Evolutionary conservation across 495 filamentous ascomycete genomes (phyloP), one percentile per base, ranked within the genome.

Genomic region (Lasiosphaeriaceae sp.): DNA sequence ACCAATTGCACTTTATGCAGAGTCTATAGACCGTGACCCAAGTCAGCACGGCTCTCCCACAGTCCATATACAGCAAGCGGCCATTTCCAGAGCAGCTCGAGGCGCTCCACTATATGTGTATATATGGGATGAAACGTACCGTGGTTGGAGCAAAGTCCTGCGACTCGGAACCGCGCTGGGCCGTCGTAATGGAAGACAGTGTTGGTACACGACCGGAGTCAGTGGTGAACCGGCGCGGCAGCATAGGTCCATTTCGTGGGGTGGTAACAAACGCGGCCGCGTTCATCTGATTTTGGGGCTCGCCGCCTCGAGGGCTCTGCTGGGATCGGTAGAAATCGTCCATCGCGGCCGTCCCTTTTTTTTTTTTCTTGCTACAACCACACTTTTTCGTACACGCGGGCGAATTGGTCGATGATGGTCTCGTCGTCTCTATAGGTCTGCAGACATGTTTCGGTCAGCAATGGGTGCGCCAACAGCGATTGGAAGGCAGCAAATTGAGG

Each of bases 161-260:
- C 47, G 72, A 59, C 61, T 77, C 74, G 26, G 70, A 61, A 20
- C 62, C 57, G 57, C 73, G 73, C 64, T 74, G 70, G 49, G 62
- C 57, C 34, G 73, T 68, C 41, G 73, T 86, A 70, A 95, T 80
- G 56, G 88, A 84, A 49, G 82, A 87, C 77, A 93, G 80, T 63
- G 87, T 89, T 60, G 90, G 88, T 71, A 95, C 78, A 74, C 88
- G 89, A 66, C 90, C 89, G 54, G 90, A 88, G 65, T 94, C 90
- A 24, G 91, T 94, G 54, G 94, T 98, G 77, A 97, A 97, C 58
- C 94, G 87, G 71, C 94, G 88, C 72, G 92, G 90, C 60, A 83
- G 82, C 56, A 77, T 74, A 63, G 78, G 78, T 69, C 83, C 83
- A 66, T 83, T 83, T 63, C 86, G 84, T 53, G 84, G 83, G 47